Conservation (phyloP, 768 basidiomycete species). For the Podaxis rugospora region DNA sequence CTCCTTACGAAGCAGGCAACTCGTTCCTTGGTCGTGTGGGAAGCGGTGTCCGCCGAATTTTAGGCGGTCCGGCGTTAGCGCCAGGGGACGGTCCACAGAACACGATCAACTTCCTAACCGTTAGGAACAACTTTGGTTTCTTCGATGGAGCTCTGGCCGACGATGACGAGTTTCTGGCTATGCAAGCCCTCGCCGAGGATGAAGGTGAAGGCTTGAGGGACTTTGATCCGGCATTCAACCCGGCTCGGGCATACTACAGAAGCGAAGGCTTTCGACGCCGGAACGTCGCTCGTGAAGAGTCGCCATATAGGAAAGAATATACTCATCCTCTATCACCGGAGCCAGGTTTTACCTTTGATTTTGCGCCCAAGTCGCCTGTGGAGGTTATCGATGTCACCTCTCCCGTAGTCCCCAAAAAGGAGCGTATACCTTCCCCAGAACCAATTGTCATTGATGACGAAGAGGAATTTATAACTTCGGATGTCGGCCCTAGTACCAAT, state of each 20-base stretch:
- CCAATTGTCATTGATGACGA: conserved; percentile 50
- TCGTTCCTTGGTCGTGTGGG: conserved; percentile 9
- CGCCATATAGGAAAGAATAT: conserved; percentile 52
- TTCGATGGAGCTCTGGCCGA: not conserved
- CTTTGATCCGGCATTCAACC: conserved; percentile 2
- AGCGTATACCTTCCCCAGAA: conserved; percentile 23
- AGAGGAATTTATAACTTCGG: conserved; percentile 17
- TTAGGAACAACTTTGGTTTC: conserved; percentile 6
- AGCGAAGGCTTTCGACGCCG: conserved; percentile 2
- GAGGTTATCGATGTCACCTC: conserved; percentile 13
- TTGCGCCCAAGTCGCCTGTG: conserved; percentile 38
- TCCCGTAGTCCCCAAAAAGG: not conserved
- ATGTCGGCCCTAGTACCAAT: conserved; percentile 2
- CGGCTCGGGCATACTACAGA: conserved; percentile 3
- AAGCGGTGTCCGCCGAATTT: conserved; percentile 12
- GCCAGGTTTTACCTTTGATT: conserved; percentile 68
- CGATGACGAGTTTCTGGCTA: not conserved
- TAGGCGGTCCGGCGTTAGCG: conserved; percentile 8
- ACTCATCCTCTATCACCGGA: conserved; percentile 57
- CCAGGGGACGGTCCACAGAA: conserved; percentile 4
- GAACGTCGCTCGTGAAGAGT: conserved; percentile 17
- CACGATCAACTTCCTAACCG: not conserved
- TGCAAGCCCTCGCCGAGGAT: conserved; percentile 1
- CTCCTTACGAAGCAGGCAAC: not conserved
- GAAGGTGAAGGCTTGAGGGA: not conserved